These are phyloP conservation scores for Neoarthrinium moseri DNA, from an alignment of 2,329 filamentous ascomycete species.

Conservation along the genomic window DNA sequence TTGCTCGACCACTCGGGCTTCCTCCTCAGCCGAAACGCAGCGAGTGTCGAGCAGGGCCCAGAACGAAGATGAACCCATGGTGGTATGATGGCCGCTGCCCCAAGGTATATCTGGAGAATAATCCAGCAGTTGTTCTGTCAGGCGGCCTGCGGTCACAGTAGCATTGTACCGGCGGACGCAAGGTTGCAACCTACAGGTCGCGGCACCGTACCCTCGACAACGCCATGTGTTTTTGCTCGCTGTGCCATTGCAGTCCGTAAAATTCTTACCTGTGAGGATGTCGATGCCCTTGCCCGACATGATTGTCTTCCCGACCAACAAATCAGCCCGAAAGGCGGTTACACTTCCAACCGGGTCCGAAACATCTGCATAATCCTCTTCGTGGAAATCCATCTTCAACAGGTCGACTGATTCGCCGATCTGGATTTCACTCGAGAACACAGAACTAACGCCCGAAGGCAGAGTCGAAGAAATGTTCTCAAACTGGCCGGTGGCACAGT, in stretches of 20 bases:
- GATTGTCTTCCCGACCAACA: background rate
- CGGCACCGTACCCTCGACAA: conserved; percentile 3
- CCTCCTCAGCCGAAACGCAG: background rate
- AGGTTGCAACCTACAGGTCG: background rate
- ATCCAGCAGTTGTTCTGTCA: background rate
- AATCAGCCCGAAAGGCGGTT: background rate
- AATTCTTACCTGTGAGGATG: background rate
- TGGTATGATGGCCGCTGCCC: background rate
- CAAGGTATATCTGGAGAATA: background rate
- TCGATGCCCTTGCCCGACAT: background rate
- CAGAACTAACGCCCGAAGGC: too few relatives aligned
- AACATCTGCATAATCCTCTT: too few relatives aligned
- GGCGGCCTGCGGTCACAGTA: background rate
- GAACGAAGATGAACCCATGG: background rate
- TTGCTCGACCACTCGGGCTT: too few relatives aligned
- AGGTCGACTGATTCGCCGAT: too few relatives aligned
- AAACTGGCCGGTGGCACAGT: too few relatives aligned
- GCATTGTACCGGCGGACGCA: conserved; percentile 6
- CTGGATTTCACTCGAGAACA: too few relatives aligned
- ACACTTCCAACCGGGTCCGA: too few relatives aligned
- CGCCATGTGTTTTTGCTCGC: background rate
- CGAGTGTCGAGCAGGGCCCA: background rate
- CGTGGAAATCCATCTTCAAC: too few relatives aligned
- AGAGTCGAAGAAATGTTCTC: too few relatives aligned
- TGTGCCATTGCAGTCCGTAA: background rate